phyloP scores from a whole-genome alignment of 1,284 basidiomycete species.

The Neonothopanus nambi region DNA sequence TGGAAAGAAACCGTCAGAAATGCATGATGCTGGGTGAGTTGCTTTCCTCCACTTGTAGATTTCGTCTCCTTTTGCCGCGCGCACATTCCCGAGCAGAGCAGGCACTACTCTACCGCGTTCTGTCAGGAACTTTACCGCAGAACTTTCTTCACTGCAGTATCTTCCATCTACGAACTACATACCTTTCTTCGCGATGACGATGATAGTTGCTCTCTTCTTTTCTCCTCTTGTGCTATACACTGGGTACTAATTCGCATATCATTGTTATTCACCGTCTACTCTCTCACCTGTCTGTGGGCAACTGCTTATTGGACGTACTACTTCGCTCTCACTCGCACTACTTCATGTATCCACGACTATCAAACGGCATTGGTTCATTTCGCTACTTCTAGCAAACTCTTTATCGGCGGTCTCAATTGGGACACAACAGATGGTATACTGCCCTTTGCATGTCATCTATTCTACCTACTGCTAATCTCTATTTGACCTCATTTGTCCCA shows the following conservation, averaged over 20 bases:
- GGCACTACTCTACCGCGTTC: too few species aligned
- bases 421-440: slow-evolving; percentile 92
- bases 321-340: slow-evolving; percentile 12
- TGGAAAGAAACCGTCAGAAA: slow-evolving; percentile 76
- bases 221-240: not conserved
- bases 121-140: too few species aligned
- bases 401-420: slow-evolving; percentile 97
- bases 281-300: not conserved
- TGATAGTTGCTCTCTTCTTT: slow-evolving; percentile 8
- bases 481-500: slow-evolving; percentile 27
- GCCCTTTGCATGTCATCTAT: slow-evolving; percentile 36
- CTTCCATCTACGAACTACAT: too few species aligned
- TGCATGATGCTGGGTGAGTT: slow-evolving; percentile 93
- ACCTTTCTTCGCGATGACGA: too few species aligned
- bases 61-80: slow-evolving; percentile 20
- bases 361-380: slow-evolving; percentile 31
- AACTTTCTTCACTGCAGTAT: too few species aligned
- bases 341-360: slow-evolving; percentile 16
- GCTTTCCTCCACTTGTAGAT: slow-evolving; percentile 23
- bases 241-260: slow-evolving; percentile 12
- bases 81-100: not conserved
- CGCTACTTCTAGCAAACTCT: slow-evolving; percentile 83
- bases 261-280: not conserved
- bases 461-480: slow-evolving; percentile 38
- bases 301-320: slow-evolving; percentile 1